Percentiles rank a stretch among this genome's conserved stretches.
Evolutionary conservation across 305 asterid species (phyloP).

Genomic region (Solanum chacoense): DNA sequence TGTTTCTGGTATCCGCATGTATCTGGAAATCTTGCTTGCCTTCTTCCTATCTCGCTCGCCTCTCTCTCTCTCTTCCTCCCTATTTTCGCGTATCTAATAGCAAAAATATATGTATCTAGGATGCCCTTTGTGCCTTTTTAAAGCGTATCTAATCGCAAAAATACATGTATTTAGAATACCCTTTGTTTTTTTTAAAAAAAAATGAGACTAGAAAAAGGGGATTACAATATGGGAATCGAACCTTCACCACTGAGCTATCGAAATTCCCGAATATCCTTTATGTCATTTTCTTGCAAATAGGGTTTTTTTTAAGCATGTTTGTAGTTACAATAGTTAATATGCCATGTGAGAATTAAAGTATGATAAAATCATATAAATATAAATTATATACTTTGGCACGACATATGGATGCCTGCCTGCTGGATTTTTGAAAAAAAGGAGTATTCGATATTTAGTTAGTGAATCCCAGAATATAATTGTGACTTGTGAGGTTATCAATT

Average conservation of each 20-base stretch:
- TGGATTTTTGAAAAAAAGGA: background rate
- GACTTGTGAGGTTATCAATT: background rate
- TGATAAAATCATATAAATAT: background rate
- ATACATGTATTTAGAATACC: too few species aligned
- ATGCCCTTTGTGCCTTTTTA: too few species aligned
- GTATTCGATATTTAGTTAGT: background rate
- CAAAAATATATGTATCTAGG: too few species aligned
- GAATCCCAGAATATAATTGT: background rate
- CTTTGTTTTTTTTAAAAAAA: too few species aligned
- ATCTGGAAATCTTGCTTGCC: too few species aligned
- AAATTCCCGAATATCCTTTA: background rate
- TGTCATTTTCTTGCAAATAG: background rate
- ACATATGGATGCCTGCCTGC: background rate
- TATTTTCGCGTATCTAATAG: too few species aligned
- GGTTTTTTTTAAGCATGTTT: background rate
- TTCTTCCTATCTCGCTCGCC: too few species aligned
- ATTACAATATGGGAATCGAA: too few species aligned
- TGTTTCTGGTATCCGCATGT: too few species aligned
- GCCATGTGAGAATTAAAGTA: background rate
- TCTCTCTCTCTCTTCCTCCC: too few species aligned
- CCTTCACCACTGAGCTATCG: background rate
- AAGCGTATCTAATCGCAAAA: too few species aligned
- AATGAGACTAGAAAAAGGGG: accelerated
- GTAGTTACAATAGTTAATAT: background rate
- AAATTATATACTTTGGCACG: background rate